Percentiles rank a stretch among this genome's conserved stretches.
These are phyloP conservation scores for Ogataea hybrid DNA, from an alignment of 1,139 yeast genomes.

Conservation along the genomic window DNA sequence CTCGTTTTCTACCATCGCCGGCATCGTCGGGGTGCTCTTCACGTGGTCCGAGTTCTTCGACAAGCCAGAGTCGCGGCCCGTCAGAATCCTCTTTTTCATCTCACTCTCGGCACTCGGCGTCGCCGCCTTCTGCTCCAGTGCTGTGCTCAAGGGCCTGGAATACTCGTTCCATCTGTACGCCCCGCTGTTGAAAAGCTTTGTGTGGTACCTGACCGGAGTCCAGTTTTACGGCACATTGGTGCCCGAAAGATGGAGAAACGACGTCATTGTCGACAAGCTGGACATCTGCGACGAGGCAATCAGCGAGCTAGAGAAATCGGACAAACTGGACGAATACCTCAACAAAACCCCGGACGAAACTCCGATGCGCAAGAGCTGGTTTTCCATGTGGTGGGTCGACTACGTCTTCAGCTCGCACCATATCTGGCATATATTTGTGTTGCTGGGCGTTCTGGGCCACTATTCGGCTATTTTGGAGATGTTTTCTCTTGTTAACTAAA, in stretches of 20 bases:
- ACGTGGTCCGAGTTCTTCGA: constrained; percentile 94
- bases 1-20: constrained; percentile 61
- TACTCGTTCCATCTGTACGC: constrained; percentile 51
- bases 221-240: constrained; percentile 83
- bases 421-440: constrained; percentile 90
- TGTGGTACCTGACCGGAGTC: constrained; percentile 80
- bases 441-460: constrained; percentile 84
- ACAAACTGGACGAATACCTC: constrained; percentile 52
- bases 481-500: constrained; percentile 36
- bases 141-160: constrained; percentile 53
- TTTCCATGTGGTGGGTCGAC: constrained; percentile 84
- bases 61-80: constrained; percentile 75
- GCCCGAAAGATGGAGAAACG: constrained; percentile 87
- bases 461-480: constrained; percentile 73
- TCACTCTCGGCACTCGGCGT: constrained; percentile 77
- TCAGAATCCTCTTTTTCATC: constrained; percentile 81
- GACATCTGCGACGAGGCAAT: constrained; percentile 41
- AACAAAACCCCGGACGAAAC: constrained; percentile 48
- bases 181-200: constrained; percentile 65
- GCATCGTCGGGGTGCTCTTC: constrained; percentile 68
- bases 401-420: constrained; percentile 77
- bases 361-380: constrained; percentile 45
- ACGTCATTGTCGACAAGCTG: constrained; percentile 49
- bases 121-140: constrained; percentile 58
- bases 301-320: constrained; percentile 35